Evolutionary conservation across 2,329 filamentous ascomycete genomes (phyloP), one percentile per base, ranked within the genome.

Genomic region (Ophiocordyceps camponoti-floridani): DNA sequence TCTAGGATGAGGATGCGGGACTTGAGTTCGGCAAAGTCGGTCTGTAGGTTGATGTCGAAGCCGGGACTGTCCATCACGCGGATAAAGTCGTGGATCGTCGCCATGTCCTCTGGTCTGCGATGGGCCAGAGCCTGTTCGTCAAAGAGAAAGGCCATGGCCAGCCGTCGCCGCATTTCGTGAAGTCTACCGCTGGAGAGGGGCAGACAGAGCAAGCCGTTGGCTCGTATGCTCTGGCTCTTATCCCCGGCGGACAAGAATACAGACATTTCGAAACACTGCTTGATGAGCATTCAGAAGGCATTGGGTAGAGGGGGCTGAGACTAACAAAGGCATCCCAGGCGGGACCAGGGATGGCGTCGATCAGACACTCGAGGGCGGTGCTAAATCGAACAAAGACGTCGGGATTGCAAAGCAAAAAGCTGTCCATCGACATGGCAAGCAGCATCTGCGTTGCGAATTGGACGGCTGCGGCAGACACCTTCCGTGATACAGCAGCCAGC

Each of bases 1-100:
- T 91, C 81, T 5, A 95, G 71, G 18, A 93, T 71, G 3, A 70
- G 62, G 4, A 84, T 66, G 14, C 77, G 68, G 2, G 82, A 77
- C 31, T 70, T 67, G 1, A 95, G 70, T 45, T 79, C 69, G 14
- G 68, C 65, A 59, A 84, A 94, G 59, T 94, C 66, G 0, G 79
- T 83, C 28, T 66, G 52, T 14, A 64, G 63, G 4, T 59, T 66
- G 50, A 80, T 63, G 19, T 59, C 55, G 53, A 82, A 82, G 23
- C 70, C 64, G 1, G 66, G 59, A 5, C 59, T 53, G 12, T 60
- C 53, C 10, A 80, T 62, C 12, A 67, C 65, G n/a, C 63, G 50
- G 44, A 66, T 65, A 30, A 76, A 55, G 33, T 57, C 55, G n/a
- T 57, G 55, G 16, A 76, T 53, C 35, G 58, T 62, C 35, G 74